Conservation (phyloP, 2,329 filamentous ascomycete genomes). For the Colletotrichum brevisporum region DNA sequence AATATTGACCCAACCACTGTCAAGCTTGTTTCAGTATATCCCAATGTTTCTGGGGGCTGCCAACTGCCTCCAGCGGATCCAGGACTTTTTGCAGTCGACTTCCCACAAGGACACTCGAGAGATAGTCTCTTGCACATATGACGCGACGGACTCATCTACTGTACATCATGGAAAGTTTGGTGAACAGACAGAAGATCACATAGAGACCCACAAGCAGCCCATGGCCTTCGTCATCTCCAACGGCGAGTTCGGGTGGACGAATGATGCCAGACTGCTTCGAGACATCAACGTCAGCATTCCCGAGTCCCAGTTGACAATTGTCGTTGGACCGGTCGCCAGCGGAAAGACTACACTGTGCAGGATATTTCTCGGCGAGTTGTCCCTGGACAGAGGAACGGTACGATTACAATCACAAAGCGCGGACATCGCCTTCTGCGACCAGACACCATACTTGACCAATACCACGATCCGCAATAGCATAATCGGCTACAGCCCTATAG, state of each 20-base stretch:
- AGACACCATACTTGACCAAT: constrained; percentile 46
- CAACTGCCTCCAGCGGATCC: background rate
- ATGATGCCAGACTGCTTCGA: background rate
- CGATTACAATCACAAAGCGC: background rate
- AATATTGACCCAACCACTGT: background rate
- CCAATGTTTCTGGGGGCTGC: background rate
- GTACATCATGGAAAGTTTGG: no score
- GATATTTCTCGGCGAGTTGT: background rate
- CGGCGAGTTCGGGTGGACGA: background rate
- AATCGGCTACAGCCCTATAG: background rate
- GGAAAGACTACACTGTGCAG: background rate
- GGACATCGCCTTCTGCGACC: constrained; percentile 45
- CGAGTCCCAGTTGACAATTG: background rate
- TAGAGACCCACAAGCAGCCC: background rate
- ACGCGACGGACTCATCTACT: background rate
- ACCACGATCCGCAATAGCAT: constrained; percentile 42
- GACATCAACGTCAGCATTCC: background rate
- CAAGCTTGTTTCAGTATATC: background rate
- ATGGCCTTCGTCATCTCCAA: background rate
- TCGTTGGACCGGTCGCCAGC: background rate
- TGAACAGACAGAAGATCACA: background rate
- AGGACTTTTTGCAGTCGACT: background rate
- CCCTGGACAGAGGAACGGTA: background rate
- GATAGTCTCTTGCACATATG: background rate
- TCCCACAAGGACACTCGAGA: background rate